phyloP scores from a whole-genome alignment of 331 rosid genomes.

The Malus hybrid region DNA sequence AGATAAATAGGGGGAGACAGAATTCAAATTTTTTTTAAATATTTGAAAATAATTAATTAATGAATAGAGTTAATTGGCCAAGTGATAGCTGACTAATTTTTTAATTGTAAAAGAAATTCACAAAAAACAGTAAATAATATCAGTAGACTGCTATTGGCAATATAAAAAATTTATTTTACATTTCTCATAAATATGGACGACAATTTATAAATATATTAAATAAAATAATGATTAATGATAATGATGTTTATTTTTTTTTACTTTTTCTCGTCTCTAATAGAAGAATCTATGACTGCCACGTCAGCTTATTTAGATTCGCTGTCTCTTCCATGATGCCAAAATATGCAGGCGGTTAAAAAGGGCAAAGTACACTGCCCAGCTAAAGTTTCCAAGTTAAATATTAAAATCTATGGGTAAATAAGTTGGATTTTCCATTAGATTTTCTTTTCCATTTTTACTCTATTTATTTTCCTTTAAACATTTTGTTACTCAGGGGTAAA shows the following conservation, averaged over 20 bases:
- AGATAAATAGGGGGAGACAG: neutral
- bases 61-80: constrained; percentile 50
- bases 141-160: no score
- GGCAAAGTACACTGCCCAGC: neutral
- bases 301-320: constrained; percentile 34
- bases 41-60: neutral
- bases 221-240: neutral
- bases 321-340: neutral
- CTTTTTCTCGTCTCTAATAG: constrained; percentile 1
- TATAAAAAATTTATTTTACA: no score
- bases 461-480: no score
- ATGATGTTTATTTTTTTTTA: constrained; percentile 4
- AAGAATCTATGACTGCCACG: constrained; percentile 29
- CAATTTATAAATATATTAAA: no score
- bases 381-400: neutral
- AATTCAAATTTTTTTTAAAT: no score
- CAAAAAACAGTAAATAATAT: neutral
- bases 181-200: no score
- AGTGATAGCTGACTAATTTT: constrained; percentile 40
- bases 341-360: neutral
- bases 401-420: neutral
- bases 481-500: no score
- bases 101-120: neutral
- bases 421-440: no score
- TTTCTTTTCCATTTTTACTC: no score